phyloP scores from a whole-genome alignment of 768 basidiomycete genomes.

The Scleroderma citrinum region DNA sequence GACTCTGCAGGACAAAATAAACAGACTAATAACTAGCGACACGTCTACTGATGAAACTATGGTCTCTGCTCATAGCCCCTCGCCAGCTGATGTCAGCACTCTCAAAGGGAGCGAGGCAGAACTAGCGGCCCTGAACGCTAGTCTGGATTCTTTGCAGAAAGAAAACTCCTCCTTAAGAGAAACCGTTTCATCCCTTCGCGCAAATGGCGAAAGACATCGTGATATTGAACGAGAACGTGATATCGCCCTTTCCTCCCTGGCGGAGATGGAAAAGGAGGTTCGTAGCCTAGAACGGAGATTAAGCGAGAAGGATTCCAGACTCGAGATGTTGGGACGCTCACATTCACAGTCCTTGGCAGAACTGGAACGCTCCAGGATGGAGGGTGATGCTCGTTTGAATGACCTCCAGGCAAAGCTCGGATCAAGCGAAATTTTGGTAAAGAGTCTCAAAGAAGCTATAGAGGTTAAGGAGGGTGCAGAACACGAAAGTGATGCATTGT shows the following conservation, averaged over 20 bases:
- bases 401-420: constrained; percentile 43
- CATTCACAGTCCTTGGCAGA: constrained; percentile 33
- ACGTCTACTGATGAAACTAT: constrained; percentile 4
- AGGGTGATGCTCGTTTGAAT: constrained; percentile 36
- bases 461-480: constrained; percentile 46
- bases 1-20: constrained; percentile 46
- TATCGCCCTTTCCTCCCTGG: constrained; percentile 32
- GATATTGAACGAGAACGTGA: constrained; percentile 41
- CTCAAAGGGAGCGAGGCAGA: constrained; percentile 11
- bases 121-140: constrained; percentile 20
- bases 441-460: constrained; percentile 47
- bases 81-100: constrained; percentile 31
- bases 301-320: constrained; percentile 38
- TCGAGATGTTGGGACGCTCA: constrained; percentile 43
- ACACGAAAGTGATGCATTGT: constrained; percentile 42
- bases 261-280: constrained; percentile 39
- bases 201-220: constrained; percentile 20
- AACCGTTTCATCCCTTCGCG: constrained; percentile 19
- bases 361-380: constrained; percentile 42
- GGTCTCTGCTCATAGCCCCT: constrained; percentile 18
- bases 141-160: constrained; percentile 59
- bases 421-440: constrained; percentile 38
- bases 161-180: constrained; percentile 60
- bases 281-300: constrained; percentile 37
- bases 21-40: constrained; percentile 35